Base-by-base conservation (phyloP, 2,329 filamentous ascomycete species). In the Venturia oleaginea region DNA sequence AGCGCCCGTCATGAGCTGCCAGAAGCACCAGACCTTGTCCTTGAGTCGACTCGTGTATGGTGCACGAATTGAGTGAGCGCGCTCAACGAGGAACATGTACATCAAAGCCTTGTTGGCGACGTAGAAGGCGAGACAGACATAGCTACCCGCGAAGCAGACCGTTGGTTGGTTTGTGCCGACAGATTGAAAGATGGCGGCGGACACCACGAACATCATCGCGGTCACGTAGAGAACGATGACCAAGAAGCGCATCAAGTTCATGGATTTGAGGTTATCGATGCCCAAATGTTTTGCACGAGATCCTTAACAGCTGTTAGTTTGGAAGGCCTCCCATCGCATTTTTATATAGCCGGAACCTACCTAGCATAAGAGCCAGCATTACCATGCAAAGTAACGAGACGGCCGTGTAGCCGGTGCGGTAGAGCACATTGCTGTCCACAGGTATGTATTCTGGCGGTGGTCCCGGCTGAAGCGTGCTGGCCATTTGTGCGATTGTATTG, bases 31-130 rank as follows among this genome's bases (percentile, higher is more conserved):
- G 17, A 77, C 64, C 63, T 69, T 70, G 61, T 78, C 75, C 15
- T 69, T 67, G 6, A 65, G 60, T 24, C 77, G 70, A 2, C 70
- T 65, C 43, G 70, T 68, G 65, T 73, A 72, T 0, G 74, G 70
- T 7, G 72, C 69, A 43, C 76, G 71, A 19, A 78, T 67, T 7
- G 72, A 71, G 65, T 78, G 76, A 11, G 72, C 71, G 30, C 77
- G 70, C 65, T 79, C 77, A 30, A 78, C 71, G 0, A 79, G 71
- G 65, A 78, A 78, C 4, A 77, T 66, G 63, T 78, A 77, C 69
- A 74, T 74, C 38, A 67, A 17, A 48, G 22, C 32, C 34, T 77
- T 77, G 63, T 69, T 71, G 8, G 66, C 67, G n/a, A 75, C 66
- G 64, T 75, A 76, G 67, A 76, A 78, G 4, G 69, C 68, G 3